These are phyloP conservation scores for Tricholoma sp. DNA, from an alignment of 768 basidiomycete species.

Conservation along the genomic window DNA sequence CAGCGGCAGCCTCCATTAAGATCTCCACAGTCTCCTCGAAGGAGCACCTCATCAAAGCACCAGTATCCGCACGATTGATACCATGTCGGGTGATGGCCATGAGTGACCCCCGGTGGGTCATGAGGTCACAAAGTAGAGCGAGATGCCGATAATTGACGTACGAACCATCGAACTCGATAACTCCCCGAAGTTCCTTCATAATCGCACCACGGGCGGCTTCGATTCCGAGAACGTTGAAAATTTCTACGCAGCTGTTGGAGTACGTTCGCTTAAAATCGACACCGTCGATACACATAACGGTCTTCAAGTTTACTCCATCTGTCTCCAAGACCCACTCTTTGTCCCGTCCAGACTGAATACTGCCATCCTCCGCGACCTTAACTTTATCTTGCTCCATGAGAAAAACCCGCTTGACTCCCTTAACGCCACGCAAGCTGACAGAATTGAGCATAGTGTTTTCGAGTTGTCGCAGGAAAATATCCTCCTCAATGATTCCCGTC, in stretches of 20 bases:
- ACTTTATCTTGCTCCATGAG: constrained; percentile 84
- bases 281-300: constrained; percentile 92
- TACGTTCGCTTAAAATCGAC: constrained; percentile 92
- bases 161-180: constrained; percentile 99
- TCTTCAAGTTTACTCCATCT: constrained; percentile 92
- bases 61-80: constrained; percentile 99
- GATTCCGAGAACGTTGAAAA: constrained; percentile 92
- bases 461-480: constrained; percentile 92
- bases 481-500: constrained; percentile 75
- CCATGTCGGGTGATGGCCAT: constrained; percentile 99
- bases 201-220: constrained; percentile 95
- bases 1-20: constrained; percentile 96
- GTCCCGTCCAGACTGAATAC: constrained; percentile 54
- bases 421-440: constrained; percentile 91
- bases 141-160: constrained; percentile 99
- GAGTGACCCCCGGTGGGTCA: constrained; percentile 91
- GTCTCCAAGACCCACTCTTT: constrained; percentile 98
- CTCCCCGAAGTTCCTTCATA: constrained; percentile 87
- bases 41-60: constrained; percentile 96
- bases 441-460: constrained; percentile 97
- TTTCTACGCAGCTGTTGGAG: constrained; percentile 95
- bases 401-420: constrained; percentile 88
- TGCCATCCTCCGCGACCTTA: constrained; percentile 56
- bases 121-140: constrained; percentile 93
- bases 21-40: constrained; percentile 99